Evolutionary conservation across 345 rosid species (phyloP), one percentile per base, ranked within the genome.

Genomic region (Gynandropsis gynandra): DNA sequence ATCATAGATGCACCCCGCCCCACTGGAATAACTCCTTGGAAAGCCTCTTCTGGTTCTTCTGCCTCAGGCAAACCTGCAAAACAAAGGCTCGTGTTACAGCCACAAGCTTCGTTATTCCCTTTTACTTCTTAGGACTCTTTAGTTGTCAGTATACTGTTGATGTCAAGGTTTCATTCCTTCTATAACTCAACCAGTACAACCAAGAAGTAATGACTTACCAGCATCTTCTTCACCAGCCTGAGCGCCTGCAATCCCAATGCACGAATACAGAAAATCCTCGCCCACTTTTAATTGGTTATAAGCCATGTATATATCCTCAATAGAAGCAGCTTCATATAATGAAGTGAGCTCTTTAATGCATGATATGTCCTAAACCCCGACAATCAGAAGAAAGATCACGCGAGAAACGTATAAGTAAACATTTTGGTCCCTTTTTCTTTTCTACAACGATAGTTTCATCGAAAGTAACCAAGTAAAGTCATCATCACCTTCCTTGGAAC

Each of bases 1-100:
- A 83, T 89, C 18, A 89, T 85, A 52, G 97, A 85, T 54, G 85
- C 71, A 55, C 97, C 97, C 16, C 97, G 85, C 56, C 95, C 97
- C 32, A 63, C 71, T 13, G 95, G 89, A 47, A 79, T 48, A 52
- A 72, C 79, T 58, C 89, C 95, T 17, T 67, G 75, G 59, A 64
- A 70, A 50, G 74, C 77, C 66, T 79, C 87, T 47, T 67, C 73
- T 8, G 78, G 43, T 69, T 75, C 85, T 72, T 69, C 86, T 65
- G 64, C 87, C 54, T 76, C 87, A 20, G 72, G 9, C 12, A 75
- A 35, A 68, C 63, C 93, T 79, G 79, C 72, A 74, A 8, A 50
- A 11, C 13, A 47, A 15, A 47, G 59, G 29, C 29, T 24, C 5
- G 29, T 24, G 29, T 24, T 24, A 24, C 29, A 24, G 29, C 29